Conservation (phyloP, 257 asterid genomes). For the Solanum dulcamara region DNA sequence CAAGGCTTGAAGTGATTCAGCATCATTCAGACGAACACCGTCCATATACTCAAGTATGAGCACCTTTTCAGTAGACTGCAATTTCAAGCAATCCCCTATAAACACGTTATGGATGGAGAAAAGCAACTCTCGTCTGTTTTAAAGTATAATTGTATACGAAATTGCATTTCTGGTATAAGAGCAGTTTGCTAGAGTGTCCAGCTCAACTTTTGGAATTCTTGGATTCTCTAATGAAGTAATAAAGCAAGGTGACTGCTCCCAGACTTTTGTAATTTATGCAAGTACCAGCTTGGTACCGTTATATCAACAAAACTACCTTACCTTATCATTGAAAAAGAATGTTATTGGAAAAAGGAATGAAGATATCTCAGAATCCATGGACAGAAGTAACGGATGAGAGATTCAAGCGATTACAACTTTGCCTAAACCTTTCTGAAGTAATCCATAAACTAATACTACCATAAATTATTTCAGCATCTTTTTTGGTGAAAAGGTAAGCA, state of each 20-base stretch:
- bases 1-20: conserved; percentile 58
- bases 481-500: background rate
- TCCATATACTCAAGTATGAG: conserved; percentile 92
- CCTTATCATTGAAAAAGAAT: background rate
- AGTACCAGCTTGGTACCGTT: background rate
- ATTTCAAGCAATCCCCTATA: background rate
- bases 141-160: background rate
- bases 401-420: background rate
- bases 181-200: background rate
- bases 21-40: conserved; percentile 79
- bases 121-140: background rate
- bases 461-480: background rate
- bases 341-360: background rate
- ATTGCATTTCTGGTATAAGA: background rate
- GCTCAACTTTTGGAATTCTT: background rate
- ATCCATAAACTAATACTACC: background rate
- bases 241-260: background rate
- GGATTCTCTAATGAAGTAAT: background rate
- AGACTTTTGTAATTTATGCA: background rate
- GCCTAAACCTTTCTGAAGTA: background rate
- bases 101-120: background rate
- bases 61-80: conserved; percentile 86
- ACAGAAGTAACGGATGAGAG: background rate
- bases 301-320: background rate
- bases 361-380: background rate